Evolutionary conservation across 2,329 filamentous ascomycete species (phyloP).

Genomic region (Tolypocladium tundrense): DNA sequence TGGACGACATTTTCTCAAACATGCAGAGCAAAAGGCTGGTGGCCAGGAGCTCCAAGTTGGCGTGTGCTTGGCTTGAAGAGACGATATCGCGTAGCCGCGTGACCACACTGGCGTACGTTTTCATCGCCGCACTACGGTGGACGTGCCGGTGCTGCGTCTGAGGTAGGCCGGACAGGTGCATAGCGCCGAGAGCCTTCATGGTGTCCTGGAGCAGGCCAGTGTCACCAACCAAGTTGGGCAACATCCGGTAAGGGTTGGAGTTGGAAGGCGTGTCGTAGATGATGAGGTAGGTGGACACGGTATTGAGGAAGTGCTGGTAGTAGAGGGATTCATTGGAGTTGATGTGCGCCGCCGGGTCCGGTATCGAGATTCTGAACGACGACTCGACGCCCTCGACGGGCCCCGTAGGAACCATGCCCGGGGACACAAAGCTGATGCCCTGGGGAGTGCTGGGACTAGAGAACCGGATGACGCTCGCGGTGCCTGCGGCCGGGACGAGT

Average conservation of each 20-base stretch:
- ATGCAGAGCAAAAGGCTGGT: conserved; percentile 9
- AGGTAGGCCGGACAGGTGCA: conserved; percentile 28
- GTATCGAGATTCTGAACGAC: neutral
- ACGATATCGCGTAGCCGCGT: conserved; percentile 10
- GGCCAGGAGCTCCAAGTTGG: conserved; percentile 14
- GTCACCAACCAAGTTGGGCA: conserved; percentile 30
- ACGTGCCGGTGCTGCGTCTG: conserved; percentile 16
- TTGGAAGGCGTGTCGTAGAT: conserved; percentile 27
- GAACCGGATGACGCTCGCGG: neutral
- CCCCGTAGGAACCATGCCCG: neutral
- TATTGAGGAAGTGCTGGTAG: conserved; percentile 24
- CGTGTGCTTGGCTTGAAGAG: conserved; percentile 15
- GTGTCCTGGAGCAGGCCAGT: conserved; percentile 26
- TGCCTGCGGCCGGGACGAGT: neutral
- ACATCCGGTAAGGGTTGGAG: conserved; percentile 28
- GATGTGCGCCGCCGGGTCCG: neutral
- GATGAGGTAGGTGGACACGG: conserved; percentile 30
- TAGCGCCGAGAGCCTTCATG: conserved; percentile 27
- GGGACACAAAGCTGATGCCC: conserved; percentile 16
- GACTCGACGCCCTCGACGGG: conserved; percentile 1
- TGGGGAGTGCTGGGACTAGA: neutral
- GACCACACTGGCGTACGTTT: conserved; percentile 25
- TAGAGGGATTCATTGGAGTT: conserved; percentile 17
- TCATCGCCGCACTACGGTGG: conserved; percentile 26
- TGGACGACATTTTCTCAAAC: conserved; percentile 6